phyloP scores from a whole-genome alignment of 1,284 basidiomycete species.

The Puccinia hordei region DNA sequence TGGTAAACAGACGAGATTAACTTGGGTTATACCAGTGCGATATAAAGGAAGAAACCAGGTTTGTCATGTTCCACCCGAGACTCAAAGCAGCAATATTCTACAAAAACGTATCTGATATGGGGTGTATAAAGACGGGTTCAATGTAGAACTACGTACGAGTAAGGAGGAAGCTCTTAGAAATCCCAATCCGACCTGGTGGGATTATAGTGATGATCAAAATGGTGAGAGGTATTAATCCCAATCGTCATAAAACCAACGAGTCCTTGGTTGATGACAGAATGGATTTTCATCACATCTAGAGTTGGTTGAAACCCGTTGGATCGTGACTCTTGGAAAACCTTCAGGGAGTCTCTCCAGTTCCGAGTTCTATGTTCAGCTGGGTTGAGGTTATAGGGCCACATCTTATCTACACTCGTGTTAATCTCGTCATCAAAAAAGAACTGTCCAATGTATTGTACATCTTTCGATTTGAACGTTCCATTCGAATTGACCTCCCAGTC shows the following conservation, averaged over 20 bases:
- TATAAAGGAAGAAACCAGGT: too few species aligned
- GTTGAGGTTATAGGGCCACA: constrained; percentile 57
- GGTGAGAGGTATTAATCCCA: constrained; percentile 56
- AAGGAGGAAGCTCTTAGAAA: neutral
- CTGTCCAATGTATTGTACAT: constrained; percentile 66
- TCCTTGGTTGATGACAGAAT: constrained; percentile 61
- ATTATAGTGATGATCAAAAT: constrained; percentile 20
- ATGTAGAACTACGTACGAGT: too few species aligned
- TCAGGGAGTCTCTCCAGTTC: constrained; percentile 62
- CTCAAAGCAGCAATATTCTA: too few species aligned
- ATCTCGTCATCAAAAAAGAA: constrained; percentile 70
- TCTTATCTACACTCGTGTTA: constrained; percentile 61
- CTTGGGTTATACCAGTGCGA: too few species aligned
- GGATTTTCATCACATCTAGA: constrained; percentile 61
- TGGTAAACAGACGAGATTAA: too few species aligned
- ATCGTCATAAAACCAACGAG: constrained; percentile 62
- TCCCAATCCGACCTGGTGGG: neutral
- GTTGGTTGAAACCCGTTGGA: constrained; percentile 60
- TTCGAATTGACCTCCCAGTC: constrained; percentile 60
- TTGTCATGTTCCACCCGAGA: too few species aligned
- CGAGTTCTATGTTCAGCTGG: constrained; percentile 59
- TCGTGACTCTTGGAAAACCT: constrained; percentile 61
- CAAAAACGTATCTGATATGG: too few species aligned
- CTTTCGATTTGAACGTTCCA: constrained; percentile 61
- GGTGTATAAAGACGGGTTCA: too few species aligned